These are phyloP conservation scores for Calonectria leucothoes DNA, from an alignment of 2,329 filamentous ascomycete genomes.

Conservation along the genomic window DNA sequence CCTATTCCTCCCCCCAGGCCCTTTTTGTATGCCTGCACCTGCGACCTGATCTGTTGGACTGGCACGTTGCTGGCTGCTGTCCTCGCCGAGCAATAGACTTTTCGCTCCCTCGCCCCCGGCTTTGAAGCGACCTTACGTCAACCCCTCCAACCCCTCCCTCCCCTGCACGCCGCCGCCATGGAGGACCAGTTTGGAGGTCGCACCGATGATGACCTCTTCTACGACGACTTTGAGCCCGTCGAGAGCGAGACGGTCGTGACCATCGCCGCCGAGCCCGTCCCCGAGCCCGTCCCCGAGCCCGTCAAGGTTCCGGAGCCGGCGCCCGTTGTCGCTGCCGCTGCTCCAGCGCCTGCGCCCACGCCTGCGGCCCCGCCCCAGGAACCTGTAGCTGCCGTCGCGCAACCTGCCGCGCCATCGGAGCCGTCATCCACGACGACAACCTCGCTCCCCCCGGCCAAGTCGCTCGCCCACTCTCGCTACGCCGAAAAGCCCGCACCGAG, in stretches of 20 bases:
- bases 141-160: not conserved
- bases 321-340: slow-evolving; percentile 12
- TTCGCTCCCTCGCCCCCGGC: not conserved
- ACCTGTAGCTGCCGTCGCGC: slow-evolving; percentile 10
- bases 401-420: slow-evolving; percentile 17
- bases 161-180: slow-evolving; percentile 55
- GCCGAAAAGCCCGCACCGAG: slow-evolving; percentile 45
- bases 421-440: not conserved
- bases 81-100: not conserved
- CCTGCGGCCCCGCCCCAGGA: slow-evolving; percentile 28
- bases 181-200: slow-evolving; percentile 71
- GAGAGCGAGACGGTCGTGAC: slow-evolving; percentile 48
- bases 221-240: slow-evolving; percentile 71
- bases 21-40: not conserved
- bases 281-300: slow-evolving; percentile 20
- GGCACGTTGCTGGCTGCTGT: not conserved
- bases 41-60: not conserved
- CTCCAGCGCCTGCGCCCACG: too few species aligned
- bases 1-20: not conserved
- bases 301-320: slow-evolving; percentile 19
- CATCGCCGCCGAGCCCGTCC: slow-evolving; percentile 27
- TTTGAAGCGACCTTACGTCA: not conserved
- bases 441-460: slow-evolving; percentile 32
- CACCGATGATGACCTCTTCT: slow-evolving; percentile 72
- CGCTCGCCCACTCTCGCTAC: slow-evolving; percentile 47